Conservation (phyloP, 805 yeast genomes). For the Ascoidea tarda region DNA sequence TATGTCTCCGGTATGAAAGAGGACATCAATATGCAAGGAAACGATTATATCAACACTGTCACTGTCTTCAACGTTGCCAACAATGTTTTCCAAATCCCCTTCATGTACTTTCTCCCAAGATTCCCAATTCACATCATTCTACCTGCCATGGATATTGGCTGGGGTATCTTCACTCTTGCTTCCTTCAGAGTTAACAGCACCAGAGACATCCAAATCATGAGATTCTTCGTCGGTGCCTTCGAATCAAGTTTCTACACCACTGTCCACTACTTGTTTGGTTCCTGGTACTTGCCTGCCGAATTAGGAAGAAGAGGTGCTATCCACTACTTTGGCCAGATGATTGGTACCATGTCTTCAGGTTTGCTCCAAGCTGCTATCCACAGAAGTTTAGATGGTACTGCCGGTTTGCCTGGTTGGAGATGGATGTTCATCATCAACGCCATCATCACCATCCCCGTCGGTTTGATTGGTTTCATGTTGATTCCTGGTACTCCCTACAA, state of each 20-base stretch:
- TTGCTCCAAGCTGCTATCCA: constrained; percentile 44
- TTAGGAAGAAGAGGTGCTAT: constrained; percentile 47
- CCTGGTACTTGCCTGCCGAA: constrained; percentile 43
- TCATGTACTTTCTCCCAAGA: constrained; percentile 40
- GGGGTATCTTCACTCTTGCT: constrained; percentile 54
- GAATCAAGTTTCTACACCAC: constrained; percentile 61
- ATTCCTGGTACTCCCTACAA: constrained; percentile 53
- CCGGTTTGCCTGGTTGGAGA: constrained; percentile 52
- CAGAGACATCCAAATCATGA: constrained; percentile 38
- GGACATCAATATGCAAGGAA: constrained; percentile 41
- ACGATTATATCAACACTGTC: constrained; percentile 47
- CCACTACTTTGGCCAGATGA: constrained; percentile 46
- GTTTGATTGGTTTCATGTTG: constrained; percentile 24
- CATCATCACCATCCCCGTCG: constrained; percentile 41
- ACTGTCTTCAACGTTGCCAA: constrained; percentile 46
- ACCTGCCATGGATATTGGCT: constrained; percentile 44
- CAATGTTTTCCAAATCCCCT: constrained; percentile 48
- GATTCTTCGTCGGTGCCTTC: constrained; percentile 56
- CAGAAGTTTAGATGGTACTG: constrained; percentile 28
- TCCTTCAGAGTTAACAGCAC: constrained; percentile 35
- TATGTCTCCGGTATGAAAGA: constrained; percentile 51
- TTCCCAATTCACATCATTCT: constrained; percentile 38
- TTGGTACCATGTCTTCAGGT: constrained; percentile 51
- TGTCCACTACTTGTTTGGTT: constrained; percentile 43
- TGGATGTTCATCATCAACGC: constrained; percentile 65